These are phyloP conservation scores for Venustampulla echinocandica DNA, from an alignment of 495 filamentous ascomycete species.

Conservation along the genomic window DNA sequence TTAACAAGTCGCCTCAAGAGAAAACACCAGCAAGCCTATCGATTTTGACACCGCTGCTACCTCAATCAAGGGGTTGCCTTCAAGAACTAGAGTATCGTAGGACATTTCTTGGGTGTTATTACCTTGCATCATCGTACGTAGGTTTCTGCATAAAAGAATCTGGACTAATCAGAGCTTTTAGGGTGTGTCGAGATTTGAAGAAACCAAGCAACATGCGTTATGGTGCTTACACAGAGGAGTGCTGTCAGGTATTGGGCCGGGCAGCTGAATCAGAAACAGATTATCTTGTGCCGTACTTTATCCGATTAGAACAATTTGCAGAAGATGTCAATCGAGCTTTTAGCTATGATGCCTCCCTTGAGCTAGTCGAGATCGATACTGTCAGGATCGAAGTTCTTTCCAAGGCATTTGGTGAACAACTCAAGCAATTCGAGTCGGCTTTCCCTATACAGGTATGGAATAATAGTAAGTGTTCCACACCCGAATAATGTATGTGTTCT, in stretches of 20 bases:
- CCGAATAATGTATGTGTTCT: background rate
- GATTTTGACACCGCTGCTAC: too few relatives aligned
- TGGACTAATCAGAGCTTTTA: too few relatives aligned
- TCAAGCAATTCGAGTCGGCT: conserved; percentile 6
- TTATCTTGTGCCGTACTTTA: conserved; percentile 11
- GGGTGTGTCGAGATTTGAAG: conserved; percentile 8
- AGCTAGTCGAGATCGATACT: conserved; percentile 6
- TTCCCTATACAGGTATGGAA: conserved; percentile 14
- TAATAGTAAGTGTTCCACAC: conserved; percentile 10
- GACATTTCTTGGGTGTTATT: conserved; percentile 26
- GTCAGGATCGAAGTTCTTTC: conserved; percentile 12
- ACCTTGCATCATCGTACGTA: conserved; percentile 24
- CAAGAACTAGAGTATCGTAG: conserved; percentile 21
- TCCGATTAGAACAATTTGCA: conserved; percentile 13
- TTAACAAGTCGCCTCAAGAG: conserved; percentile 8
- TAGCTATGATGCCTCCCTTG: conserved; percentile 1
- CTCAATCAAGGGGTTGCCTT: too few relatives aligned
- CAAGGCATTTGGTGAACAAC: conserved; percentile 10
- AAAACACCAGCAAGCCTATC: background rate
- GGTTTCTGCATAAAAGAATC: background rate
- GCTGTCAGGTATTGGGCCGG: conserved; percentile 2
- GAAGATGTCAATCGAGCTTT: conserved; percentile 17
- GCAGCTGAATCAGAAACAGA: conserved; percentile 8
- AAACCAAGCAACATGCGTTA: conserved; percentile 16
- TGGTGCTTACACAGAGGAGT: conserved; percentile 11